phyloP scores from a whole-genome alignment of 2,329 filamentous ascomycete species.

The Arthroderma uncinatum region DNA sequence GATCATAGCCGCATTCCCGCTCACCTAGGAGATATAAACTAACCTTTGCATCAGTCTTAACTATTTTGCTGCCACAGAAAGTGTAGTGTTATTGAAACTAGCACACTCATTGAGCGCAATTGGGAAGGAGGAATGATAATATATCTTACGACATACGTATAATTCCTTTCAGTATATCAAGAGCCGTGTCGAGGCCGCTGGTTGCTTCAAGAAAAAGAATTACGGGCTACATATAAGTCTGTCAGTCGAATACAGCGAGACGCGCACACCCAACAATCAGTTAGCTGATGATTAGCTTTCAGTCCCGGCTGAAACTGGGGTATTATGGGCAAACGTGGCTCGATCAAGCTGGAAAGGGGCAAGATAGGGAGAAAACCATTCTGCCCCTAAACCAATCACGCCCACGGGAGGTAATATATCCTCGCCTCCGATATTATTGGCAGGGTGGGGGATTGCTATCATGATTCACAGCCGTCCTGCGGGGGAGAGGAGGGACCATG shows the following conservation, averaged over 20 bases:
- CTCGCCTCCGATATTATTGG: neutral
- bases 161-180: neutral
- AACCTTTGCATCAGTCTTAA: slow-evolving; percentile 47
- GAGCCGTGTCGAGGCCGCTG: neutral
- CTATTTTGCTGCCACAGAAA: slow-evolving; percentile 94
- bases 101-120: slow-evolving; percentile 34
- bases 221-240: neutral
- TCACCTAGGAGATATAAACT: neutral
- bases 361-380: neutral
- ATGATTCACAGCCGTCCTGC: neutral
- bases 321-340: neutral
- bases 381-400: neutral
- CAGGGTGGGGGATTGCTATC: neutral
- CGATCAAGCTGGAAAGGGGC: neutral
- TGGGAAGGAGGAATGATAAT: slow-evolving; percentile 31
- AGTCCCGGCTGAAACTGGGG: neutral
- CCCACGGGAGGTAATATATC: neutral
- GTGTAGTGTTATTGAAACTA: slow-evolving; percentile 80
- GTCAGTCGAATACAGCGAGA: neutral
- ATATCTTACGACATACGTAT: neutral
- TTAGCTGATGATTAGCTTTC: neutral
- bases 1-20: slow-evolving; percentile 5
- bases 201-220: neutral
- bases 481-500: neutral
- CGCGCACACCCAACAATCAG: neutral